Conservation (phyloP, 768 basidiomycete genomes). For the Kockovaella imperatae region DNA sequence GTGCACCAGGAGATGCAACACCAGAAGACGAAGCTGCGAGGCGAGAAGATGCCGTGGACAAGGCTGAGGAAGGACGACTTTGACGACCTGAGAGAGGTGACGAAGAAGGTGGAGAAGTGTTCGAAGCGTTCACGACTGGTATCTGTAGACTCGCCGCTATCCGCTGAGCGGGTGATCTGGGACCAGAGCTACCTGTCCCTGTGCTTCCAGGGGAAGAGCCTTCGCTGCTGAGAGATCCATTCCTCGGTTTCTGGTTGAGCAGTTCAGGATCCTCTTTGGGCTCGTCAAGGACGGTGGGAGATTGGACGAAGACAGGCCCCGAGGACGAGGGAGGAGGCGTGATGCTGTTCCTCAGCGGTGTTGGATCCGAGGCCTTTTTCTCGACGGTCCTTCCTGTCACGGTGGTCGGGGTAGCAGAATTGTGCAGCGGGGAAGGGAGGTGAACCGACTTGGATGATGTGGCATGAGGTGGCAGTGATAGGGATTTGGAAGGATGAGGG, state of each 20-base stretch:
- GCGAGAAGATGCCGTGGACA: neutral
- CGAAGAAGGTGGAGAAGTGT: neutral
- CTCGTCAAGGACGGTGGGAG: constrained; percentile 1
- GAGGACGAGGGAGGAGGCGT: neutral
- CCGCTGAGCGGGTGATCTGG: neutral
- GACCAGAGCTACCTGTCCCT: neutral
- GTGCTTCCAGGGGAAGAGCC: too few species aligned
- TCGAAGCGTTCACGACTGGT: neutral
- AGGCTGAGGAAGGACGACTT: neutral
- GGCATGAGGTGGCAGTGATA: constrained; percentile 1
- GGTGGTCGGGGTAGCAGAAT: neutral
- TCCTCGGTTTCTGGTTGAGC: too few species aligned
- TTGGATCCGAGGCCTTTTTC: constrained; percentile 30
- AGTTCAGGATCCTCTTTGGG: neutral
- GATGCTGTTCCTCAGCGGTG: constrained; percentile 24
- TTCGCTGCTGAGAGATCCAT: too few species aligned
- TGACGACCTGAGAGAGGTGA: neutral
- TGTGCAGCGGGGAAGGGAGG: constrained; percentile 1
- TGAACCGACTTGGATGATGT: constrained; percentile 3
- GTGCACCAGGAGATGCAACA: neutral
- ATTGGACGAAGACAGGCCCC: neutral
- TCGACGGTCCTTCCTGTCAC: neutral
- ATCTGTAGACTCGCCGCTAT: too few species aligned
- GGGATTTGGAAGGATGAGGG: constrained; percentile 8
- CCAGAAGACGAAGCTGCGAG: constrained; percentile 3